Percentiles rank a stretch among this genome's conserved stretches.
Evolutionary conservation across 164 flowering plant genomes (phyloP).

Genomic region (Taxillus chinensis): DNA sequence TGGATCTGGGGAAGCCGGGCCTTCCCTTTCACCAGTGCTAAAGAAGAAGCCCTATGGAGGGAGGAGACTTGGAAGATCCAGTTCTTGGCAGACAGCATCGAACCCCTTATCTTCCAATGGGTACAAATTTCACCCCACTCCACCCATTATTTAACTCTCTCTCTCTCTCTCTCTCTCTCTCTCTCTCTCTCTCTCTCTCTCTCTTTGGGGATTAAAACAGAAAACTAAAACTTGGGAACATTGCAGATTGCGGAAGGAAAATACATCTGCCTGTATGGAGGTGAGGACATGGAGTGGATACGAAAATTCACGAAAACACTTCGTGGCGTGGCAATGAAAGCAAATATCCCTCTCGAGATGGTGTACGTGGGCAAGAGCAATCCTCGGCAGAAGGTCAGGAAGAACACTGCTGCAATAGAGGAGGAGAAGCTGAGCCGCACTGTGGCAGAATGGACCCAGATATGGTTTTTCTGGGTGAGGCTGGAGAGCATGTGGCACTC

Average conservation of each 20-base stretch:
- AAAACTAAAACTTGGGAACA: background rate
- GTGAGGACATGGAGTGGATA: constrained; percentile 41
- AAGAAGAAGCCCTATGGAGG: constrained; percentile 45
- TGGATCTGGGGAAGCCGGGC: constrained; percentile 57
- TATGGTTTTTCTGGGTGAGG: constrained; percentile 51
- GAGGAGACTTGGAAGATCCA: constrained; percentile 41
- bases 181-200: too few species aligned
- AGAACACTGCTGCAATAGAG: constrained; percentile 12
- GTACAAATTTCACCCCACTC: constrained; percentile 13
- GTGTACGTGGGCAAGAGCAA: constrained; percentile 43
- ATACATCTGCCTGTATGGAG: constrained; percentile 34
- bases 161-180: background rate
- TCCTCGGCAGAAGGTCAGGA: constrained; percentile 22
- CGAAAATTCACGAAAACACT: constrained; percentile 24
- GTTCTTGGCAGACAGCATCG: constrained; percentile 29
- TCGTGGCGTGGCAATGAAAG: constrained; percentile 14
- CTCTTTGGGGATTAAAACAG: too few species aligned
- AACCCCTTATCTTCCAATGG: constrained; percentile 28
- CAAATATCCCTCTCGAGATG: constrained; percentile 27
- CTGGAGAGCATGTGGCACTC: constrained; percentile 57
- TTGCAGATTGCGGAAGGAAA: constrained; percentile 20
- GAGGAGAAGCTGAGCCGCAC: constrained; percentile 29
- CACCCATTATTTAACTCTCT: too few species aligned
- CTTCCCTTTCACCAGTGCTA: constrained; percentile 36
- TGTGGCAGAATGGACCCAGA: constrained; percentile 13